phyloP scores from a whole-genome alignment of 1,284 basidiomycete genomes.

The Sporisorium exsertum region DNA sequence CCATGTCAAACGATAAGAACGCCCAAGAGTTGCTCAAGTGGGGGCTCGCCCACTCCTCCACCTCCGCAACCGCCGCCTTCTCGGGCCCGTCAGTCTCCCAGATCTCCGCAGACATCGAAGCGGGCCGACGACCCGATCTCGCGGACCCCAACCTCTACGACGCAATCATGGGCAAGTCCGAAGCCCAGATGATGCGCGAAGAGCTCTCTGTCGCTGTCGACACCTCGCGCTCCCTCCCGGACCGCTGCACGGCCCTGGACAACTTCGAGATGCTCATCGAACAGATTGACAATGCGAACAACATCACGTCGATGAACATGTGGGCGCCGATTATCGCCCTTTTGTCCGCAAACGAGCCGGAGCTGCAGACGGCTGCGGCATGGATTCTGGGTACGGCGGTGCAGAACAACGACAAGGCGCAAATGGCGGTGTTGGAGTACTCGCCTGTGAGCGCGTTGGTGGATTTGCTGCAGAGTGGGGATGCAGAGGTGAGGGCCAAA shows the following conservation, averaged over 20 bases:
- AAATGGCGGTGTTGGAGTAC: slow-evolving; percentile 76
- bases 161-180: slow-evolving; percentile 68
- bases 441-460: slow-evolving; percentile 74
- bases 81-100: slow-evolving; percentile 47
- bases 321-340: slow-evolving; percentile 85
- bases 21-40: slow-evolving; percentile 66
- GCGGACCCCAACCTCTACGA: slow-evolving; percentile 62
- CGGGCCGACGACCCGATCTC: slow-evolving; percentile 63
- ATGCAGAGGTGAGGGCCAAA: slow-evolving; percentile 73
- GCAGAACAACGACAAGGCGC: slow-evolving; percentile 93
- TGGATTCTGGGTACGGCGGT: slow-evolving; percentile 95
- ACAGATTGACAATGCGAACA: slow-evolving; percentile 94
- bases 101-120: slow-evolving; percentile 55
- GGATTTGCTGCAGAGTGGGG: slow-evolving; percentile 74
- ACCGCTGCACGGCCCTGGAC: slow-evolving; percentile 82
- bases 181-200: slow-evolving; percentile 68
- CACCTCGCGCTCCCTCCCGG: slow-evolving; percentile 28
- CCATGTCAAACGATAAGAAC: slow-evolving; percentile 58
- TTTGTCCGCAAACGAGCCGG: slow-evolving; percentile 75
- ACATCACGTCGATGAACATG: slow-evolving; percentile 84
- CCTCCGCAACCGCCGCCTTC: slow-evolving; percentile 11
- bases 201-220: slow-evolving; percentile 61
- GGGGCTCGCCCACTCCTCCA: slow-evolving; percentile 51
- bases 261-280: slow-evolving; percentile 96
- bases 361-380: slow-evolving; percentile 79